Evolutionary conservation across 2,329 filamentous ascomycete species (phyloP), one percentile per base, ranked within the genome.

Genomic region (Pestalotiopsis sp.): DNA sequence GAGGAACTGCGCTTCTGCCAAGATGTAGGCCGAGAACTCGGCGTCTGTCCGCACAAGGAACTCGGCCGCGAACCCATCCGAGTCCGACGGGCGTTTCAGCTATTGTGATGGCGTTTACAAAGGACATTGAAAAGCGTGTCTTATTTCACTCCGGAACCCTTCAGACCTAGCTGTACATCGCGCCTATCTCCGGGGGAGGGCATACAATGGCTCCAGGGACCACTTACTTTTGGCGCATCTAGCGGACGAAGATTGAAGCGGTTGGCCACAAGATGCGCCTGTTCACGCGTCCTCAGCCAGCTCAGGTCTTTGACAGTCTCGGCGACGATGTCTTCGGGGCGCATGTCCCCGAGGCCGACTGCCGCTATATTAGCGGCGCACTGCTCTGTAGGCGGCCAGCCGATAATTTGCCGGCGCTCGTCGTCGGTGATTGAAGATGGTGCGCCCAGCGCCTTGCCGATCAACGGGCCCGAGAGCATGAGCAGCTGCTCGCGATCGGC

Each of bases 271-370:
- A 67, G 25, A 9, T 67, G 17, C 4, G 65, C 56, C 17, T 67
- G 65, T 13, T 61, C 65, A 7, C 38, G 13, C 23, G 65, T 67
- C 56, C 14, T 25, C 57, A 67, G 56, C 65, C 65, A 62, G 4
- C 27, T 23, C 23, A 6, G 23, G 17, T 60, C 65, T 2, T 17
- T 2, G 38, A 6, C 9, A 1, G 20, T 49, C 36, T 67, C 17
- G 31, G 36, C 39, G 31, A 67, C 9, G 56, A 67, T 31, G 3
- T 61, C 20, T 9, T 62, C 65, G 1, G 65, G 52, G 14, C 23
- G 23, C 52, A 66, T 41, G 25, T 13, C 12, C 3, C 56, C 57
- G 6, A 67, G n/a, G 23, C 65, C 65, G n/a, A 67, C 65, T 3
- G 31, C 57, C n/a, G 56, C 57, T 7, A 67, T 52, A 36, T 67